Percentiles rank a stretch among this genome's conserved stretches.
Conservation (phyloP, 2,329 filamentous ascomycete genomes). For the Lasiodiplodia hormozganensis region DNA sequence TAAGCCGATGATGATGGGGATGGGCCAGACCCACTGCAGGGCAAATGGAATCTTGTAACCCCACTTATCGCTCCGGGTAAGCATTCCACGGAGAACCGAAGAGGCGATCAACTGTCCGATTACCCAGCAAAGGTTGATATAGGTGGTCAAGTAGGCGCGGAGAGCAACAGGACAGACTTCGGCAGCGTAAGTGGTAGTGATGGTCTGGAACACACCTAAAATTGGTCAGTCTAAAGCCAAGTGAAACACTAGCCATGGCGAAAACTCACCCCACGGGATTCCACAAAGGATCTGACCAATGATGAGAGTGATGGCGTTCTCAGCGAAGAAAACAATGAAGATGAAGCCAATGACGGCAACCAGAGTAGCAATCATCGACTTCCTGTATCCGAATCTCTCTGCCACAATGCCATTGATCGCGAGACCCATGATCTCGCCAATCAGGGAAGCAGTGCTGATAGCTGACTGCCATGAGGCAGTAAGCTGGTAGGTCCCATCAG, state of each 20-base stretch:
- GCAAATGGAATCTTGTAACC: conserved; percentile 70
- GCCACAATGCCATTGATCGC: conserved; percentile 54
- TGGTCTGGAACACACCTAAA: conserved; percentile 50
- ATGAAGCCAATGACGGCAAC: conserved; percentile 50
- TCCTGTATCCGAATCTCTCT: conserved; percentile 53
- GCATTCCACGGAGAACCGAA: conserved; percentile 71
- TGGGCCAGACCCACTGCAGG: conserved; percentile 77
- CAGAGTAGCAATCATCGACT: conserved; percentile 52
- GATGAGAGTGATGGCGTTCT: conserved; percentile 49
- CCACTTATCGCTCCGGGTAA: conserved; percentile 69
- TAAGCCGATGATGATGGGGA: conserved; percentile 69
- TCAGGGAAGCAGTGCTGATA: conserved; percentile 53
- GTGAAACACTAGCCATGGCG: background rate
- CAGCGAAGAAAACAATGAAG: conserved; percentile 55
- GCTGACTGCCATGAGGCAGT: conserved; percentile 55
- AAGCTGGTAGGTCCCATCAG: conserved; percentile 47
- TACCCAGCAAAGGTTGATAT: conserved; percentile 78
- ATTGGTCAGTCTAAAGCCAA: background rate
- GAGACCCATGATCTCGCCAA: conserved; percentile 54
- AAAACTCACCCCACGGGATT: conserved; percentile 47
- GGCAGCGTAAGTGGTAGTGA: conserved; percentile 55
- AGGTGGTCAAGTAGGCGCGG: conserved; percentile 63
- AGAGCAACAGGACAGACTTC: conserved; percentile 73
- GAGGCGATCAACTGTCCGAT: conserved; percentile 76
- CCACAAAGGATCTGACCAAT: conserved; percentile 54